phyloP scores from a whole-genome alignment of 1,139 yeast species.

The Suhomyces terraborum region DNA sequence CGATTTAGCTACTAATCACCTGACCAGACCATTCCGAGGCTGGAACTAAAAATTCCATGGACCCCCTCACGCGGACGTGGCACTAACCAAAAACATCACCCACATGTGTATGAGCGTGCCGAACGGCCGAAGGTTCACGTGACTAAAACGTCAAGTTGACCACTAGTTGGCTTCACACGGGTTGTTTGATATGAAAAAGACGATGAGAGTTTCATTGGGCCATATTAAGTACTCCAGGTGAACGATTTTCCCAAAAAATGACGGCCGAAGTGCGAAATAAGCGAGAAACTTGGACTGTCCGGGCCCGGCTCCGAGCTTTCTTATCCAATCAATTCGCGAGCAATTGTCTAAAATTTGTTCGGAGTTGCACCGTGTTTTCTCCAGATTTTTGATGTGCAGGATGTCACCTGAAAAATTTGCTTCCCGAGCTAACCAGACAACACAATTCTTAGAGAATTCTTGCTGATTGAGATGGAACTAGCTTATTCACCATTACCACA shows the following conservation, averaged over 20 bases:
- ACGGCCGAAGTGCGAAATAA: not conserved
- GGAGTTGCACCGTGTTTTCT: constrained; percentile 17
- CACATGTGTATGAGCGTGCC: not conserved
- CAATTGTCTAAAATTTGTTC: constrained; percentile 14
- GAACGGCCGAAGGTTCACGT: not conserved
- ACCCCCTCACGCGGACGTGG: constrained; percentile 2
- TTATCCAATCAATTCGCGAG: constrained; percentile 12
- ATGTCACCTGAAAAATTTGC: constrained; percentile 14
- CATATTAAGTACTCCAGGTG: not conserved
- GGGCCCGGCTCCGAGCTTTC: constrained; percentile 13
- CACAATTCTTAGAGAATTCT: not conserved
- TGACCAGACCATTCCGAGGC: not conserved
- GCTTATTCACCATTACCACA: no score
- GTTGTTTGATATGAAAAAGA: not conserved
- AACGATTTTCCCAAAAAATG: not conserved
- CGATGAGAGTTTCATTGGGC: not conserved
- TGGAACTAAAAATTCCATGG: not conserved
- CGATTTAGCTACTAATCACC: not conserved
- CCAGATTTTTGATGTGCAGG: constrained; percentile 16
- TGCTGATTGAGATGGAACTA: no score
- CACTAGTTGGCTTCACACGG: not conserved
- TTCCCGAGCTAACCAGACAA: constrained; percentile 7
- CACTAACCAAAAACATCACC: no score
- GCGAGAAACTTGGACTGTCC: constrained; percentile 1
- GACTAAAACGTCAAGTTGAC: not conserved